Evolutionary conservation across 768 basidiomycete species (phyloP).

Genomic region (Auricularia cornea): DNA sequence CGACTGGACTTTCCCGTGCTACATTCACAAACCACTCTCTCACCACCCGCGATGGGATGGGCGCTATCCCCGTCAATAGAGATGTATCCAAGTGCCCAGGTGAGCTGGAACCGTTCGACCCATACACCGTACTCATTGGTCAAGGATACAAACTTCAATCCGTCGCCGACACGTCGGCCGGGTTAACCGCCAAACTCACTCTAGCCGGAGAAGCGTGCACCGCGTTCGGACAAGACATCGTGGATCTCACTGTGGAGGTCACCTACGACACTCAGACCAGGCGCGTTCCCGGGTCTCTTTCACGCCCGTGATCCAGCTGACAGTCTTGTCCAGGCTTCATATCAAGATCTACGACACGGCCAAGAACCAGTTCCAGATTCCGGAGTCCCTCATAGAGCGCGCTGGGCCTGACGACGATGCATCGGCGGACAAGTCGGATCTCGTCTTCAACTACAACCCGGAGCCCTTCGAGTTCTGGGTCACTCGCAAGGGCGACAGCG

Average conservation of each 20-base stretch:
- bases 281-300: constrained; percentile 21
- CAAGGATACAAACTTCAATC: constrained; percentile 49
- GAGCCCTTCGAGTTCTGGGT: constrained; percentile 24
- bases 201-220: constrained; percentile 53
- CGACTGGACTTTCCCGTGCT: not conserved
- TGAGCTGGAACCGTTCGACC: not conserved
- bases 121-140: not conserved
- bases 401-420: constrained; percentile 28
- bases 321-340: constrained; percentile 39
- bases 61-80: not conserved
- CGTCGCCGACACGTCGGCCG: constrained; percentile 34
- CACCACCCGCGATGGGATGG: not conserved
- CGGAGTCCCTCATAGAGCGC: constrained; percentile 43
- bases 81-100: not conserved
- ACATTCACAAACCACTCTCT: not conserved
- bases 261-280: constrained; percentile 52
- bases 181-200: constrained; percentile 46
- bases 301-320: not conserved
- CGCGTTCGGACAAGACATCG: constrained; percentile 54
- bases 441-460: constrained; percentile 18
- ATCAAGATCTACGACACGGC: constrained; percentile 59
- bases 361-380: constrained; percentile 58
- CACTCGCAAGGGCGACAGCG: constrained; percentile 14
- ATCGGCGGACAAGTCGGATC: constrained; percentile 11
- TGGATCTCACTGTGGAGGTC: constrained; percentile 51